A percentile compares a stretch with the other conserved stretches of the same genome.
Evolutionary conservation across 1,284 basidiomycete genomes (phyloP).

Genomic region (Tilletia indica): DNA sequence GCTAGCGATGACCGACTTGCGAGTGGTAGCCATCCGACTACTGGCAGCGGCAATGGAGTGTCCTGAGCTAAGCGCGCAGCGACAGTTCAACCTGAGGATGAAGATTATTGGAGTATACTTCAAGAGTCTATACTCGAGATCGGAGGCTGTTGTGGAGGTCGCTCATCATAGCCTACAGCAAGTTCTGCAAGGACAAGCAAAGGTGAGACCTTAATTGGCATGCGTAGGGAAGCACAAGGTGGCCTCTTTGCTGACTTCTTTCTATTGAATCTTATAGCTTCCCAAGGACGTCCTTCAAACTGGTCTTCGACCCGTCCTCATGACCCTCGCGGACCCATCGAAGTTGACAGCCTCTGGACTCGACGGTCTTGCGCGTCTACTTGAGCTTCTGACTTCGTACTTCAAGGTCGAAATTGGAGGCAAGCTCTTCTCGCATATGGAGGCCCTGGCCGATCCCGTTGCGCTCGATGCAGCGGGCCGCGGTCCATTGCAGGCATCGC

Average conservation of each 20-base stretch:
- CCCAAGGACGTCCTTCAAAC: slow-evolving; percentile 95
- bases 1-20: slow-evolving; percentile 80
- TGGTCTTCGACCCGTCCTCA: slow-evolving; percentile 89
- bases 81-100: slow-evolving; percentile 59
- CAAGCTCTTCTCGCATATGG: slow-evolving; percentile 84
- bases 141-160: slow-evolving; percentile 90
- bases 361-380: slow-evolving; percentile 85
- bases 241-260: neutral
- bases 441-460: slow-evolving; percentile 44
- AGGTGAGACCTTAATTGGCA: slow-evolving; percentile 53
- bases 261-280: slow-evolving; percentile 56
- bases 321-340: slow-evolving; percentile 96
- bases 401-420: slow-evolving; percentile 99
- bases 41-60: slow-evolving; percentile 91
- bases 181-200: slow-evolving; percentile 79
- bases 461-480: slow-evolving; percentile 44
- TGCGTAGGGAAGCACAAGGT: no score
- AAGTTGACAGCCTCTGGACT: slow-evolving; percentile 89
- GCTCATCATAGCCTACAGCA: slow-evolving; percentile 90
- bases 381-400: slow-evolving; percentile 94
- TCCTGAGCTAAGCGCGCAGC: slow-evolving; percentile 69
- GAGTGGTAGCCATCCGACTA: slow-evolving; percentile 92
- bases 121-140: slow-evolving; percentile 93
- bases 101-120: slow-evolving; percentile 95
- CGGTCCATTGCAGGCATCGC: slow-evolving; percentile 36